These are phyloP conservation scores for Cryptococcus sp. DNA, from an alignment of 1,284 basidiomycete species.

Conservation along the genomic window DNA sequence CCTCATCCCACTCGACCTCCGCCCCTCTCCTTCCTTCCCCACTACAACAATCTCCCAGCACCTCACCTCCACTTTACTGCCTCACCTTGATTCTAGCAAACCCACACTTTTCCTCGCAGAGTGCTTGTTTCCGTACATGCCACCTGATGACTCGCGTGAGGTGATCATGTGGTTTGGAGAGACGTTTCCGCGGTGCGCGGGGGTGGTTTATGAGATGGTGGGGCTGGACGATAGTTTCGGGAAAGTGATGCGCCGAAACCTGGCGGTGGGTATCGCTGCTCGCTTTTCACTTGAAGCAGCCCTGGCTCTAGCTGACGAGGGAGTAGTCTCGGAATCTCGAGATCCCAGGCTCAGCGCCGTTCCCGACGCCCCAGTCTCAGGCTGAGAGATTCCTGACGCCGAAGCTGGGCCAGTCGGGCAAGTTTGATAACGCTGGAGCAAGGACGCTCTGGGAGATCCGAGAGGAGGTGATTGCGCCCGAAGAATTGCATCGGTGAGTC, in stretches of 20 bases:
- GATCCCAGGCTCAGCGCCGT: conserved; percentile 68
- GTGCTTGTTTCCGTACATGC: conserved; percentile 88
- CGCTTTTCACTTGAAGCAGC: not conserved
- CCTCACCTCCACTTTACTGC: conserved; percentile 22
- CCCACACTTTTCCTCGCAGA: conserved; percentile 85
- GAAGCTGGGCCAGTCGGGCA: conserved; percentile 26
- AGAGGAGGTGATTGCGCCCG: conserved; percentile 54
- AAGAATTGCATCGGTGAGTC: conserved; percentile 64
- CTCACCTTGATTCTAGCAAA: conserved; percentile 59
- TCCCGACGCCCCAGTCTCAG: conserved; percentile 59
- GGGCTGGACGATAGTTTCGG: conserved; percentile 79
- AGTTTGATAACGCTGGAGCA: conserved; percentile 59
- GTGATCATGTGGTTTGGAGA: conserved; percentile 73
- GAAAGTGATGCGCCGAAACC: conserved; percentile 77
- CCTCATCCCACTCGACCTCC: conserved; percentile 71
- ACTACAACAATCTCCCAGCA: conserved; percentile 31
- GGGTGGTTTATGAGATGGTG: conserved; percentile 85
- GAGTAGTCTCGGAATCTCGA: conserved; percentile 67
- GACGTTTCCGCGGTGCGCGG: conserved; percentile 52
- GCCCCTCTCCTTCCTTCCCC: conserved; percentile 51
- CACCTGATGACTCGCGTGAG: conserved; percentile 57
- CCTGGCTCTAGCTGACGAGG: not conserved
- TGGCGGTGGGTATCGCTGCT: conserved; percentile 57
- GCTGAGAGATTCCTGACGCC: conserved; percentile 58
- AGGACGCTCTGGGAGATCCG: conserved; percentile 68